Percentiles rank a stretch among this genome's conserved stretches.
Evolutionary conservation across 371 early-diverging fungal species (phyloP).

Genomic region (Basidiobolus meristosporus): DNA sequence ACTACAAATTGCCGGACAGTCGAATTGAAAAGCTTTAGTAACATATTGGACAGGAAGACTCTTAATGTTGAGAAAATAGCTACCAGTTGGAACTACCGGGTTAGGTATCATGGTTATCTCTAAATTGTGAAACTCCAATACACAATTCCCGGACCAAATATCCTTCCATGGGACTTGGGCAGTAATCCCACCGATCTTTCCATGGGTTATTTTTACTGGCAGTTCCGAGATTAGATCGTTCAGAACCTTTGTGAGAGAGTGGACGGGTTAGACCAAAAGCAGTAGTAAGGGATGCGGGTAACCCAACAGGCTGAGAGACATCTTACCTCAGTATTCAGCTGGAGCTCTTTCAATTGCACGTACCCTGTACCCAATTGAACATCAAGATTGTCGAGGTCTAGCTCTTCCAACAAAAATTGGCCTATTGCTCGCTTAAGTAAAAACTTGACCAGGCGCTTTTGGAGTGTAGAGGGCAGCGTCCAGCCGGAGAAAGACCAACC

Average conservation of each 20-base stretch:
- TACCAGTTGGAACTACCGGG: too few species aligned
- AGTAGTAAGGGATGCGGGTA: too few species aligned
- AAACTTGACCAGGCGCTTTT: conserved; percentile 71
- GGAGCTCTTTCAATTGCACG: conserved; percentile 54
- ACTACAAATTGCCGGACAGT: background rate
- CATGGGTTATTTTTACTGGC: conserved; percentile 46
- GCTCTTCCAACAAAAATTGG: conserved; percentile 57
- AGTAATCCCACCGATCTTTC: conserved; percentile 44
- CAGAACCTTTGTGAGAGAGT: conserved; percentile 33
- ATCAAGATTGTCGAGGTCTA: conserved; percentile 69
- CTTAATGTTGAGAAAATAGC: too few species aligned
- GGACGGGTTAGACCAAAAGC: too few species aligned
- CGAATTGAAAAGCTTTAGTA: too few species aligned
- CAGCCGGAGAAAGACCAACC: conserved; percentile 8
- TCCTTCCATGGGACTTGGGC: conserved; percentile 68
- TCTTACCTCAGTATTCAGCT: conserved; percentile 54
- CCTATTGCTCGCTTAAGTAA: conserved; percentile 67
- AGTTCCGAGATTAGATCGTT: conserved; percentile 45
- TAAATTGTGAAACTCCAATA: conserved; percentile 52
- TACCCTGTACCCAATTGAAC: conserved; percentile 69
- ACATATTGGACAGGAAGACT: too few species aligned
- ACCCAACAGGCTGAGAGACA: too few species aligned
- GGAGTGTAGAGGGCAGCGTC: conserved; percentile 47
- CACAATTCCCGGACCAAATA: conserved; percentile 56
- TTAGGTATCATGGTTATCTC: too few species aligned